Evolutionary conservation across 345 rosid species (phyloP).

Genomic region (Syzygium oleosum): DNA sequence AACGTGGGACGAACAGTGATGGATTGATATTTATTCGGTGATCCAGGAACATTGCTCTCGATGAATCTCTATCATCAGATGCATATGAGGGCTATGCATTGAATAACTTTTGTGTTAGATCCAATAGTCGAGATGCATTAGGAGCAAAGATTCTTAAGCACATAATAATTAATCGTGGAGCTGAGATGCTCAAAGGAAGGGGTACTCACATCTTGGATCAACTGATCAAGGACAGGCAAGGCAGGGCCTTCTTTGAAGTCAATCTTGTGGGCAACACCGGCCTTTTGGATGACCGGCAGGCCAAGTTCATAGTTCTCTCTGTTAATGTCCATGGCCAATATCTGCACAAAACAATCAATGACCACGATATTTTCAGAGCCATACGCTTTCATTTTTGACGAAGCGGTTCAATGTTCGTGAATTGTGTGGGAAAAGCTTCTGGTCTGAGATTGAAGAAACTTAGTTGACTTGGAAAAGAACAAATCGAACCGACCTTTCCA

Average conservation of each 20-base stretch:
- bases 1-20: neutral
- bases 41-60: neutral
- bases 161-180: neutral
- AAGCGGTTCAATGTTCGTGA: neutral
- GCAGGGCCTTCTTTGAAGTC: constrained; percentile 98
- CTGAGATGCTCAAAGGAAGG: neutral
- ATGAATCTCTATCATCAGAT: neutral
- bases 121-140: neutral
- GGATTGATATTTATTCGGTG: neutral
- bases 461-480: neutral
- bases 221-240: constrained; percentile 73
- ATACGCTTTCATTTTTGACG: neutral
- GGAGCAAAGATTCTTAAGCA: neutral
- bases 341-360: constrained; percentile 27
- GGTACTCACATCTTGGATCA: constrained; percentile 74
- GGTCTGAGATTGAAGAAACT: neutral
- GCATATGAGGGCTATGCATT: neutral
- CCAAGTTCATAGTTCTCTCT: constrained; percentile 87
- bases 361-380: neutral
- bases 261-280: constrained; percentile 92
- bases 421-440: neutral
- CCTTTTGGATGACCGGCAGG: constrained; percentile 76
- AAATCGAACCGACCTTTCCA: constrained; percentile 44
- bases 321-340: constrained; percentile 93
- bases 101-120: neutral